Evolutionary conservation across 495 filamentous ascomycete species (phyloP), one percentile per base, ranked within the genome.

Genomic region (Xylaria longipes): DNA sequence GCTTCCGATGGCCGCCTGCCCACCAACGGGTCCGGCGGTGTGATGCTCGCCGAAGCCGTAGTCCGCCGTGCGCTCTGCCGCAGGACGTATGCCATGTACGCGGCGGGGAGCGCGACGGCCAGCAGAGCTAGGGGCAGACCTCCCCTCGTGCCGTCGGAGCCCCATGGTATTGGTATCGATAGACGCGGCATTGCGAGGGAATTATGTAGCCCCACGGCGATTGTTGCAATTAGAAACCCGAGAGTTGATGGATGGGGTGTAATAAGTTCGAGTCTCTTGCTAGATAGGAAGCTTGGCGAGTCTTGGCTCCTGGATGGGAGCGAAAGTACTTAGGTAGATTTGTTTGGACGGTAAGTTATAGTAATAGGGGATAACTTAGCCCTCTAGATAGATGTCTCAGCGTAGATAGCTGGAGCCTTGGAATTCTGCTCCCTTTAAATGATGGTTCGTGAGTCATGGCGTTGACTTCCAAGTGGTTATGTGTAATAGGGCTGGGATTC

Each of bases 101-200:
- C 71, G 1, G 46, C 57, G 33, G 75, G 69, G 27, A 75, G 65
- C 7, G 68, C 68, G 54, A 73, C 57, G 56, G 70, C 73, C 1
- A 77, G 62, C 1, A 72, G 27, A 1, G 75, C 66, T 1, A 68
- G 2, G 61, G 66, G 64, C 29, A 77, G 43, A 14, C n/a, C 20
- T 14, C 43, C 25, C 15, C 35, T 58, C 22, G 29, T 6, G 29
- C 29, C 57, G 20, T 11, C n/a, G 17, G 31, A n/a, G 31, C 29
- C 25, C 68, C 63, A 67, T 22, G 48, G n/a, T 8, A 54, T 43
- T 12, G 50, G n/a, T n/a, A n/a, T n/a, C 33, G 60, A 29, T 8
- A 43, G n/a, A 17, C 37, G 60, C 22, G 60, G n/a, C 20, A 54
- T 43, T 12, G 50, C 1, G 50, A 68, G 48, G n/a, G 46, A 22